Evolutionary conservation across 2,329 filamentous ascomycete species (phyloP).

Genomic region (Rhynchosporium graminicola): DNA sequence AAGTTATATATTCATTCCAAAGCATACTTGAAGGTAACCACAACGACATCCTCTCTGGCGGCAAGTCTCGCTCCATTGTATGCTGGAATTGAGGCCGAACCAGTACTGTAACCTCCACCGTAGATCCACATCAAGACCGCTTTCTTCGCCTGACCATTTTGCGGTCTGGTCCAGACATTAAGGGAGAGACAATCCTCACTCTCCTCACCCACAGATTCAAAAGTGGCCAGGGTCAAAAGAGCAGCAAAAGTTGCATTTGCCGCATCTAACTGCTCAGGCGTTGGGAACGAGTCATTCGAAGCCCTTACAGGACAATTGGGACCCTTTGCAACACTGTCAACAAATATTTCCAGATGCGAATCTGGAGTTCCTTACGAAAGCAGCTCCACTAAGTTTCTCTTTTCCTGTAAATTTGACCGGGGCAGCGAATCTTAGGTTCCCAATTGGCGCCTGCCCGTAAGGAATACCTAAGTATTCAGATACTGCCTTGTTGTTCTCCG

Average conservation of each 20-base stretch:
- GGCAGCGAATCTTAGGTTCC: conserved; percentile 43
- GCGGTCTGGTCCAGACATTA: conserved; percentile 44
- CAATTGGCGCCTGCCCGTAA: conserved; percentile 45
- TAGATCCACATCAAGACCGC: conserved; percentile 49
- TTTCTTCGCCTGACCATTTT: conserved; percentile 40
- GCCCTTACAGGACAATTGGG: conserved; percentile 27
- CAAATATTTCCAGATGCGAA: background rate
- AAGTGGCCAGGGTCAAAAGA: conserved; percentile 16
- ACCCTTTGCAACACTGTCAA: conserved; percentile 27
- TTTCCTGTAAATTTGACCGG: conserved; percentile 35
- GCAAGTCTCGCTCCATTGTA: conserved; percentile 49
- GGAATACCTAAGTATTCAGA: conserved; percentile 45
- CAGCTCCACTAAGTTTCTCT: conserved; percentile 29
- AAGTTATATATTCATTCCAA: background rate
- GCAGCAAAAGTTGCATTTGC: conserved; percentile 35
- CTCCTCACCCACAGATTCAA: conserved; percentile 16
- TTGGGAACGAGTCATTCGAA: conserved; percentile 6
- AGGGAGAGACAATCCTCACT: conserved; percentile 45
- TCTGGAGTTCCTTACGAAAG: conserved; percentile 30
- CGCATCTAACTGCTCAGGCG: conserved; percentile 6
- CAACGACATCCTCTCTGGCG: conserved; percentile 46
- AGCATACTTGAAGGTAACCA: conserved; percentile 51
- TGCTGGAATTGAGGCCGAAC: conserved; percentile 43
- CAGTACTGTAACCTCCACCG: conserved; percentile 46
- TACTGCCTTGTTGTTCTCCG: conserved; percentile 28